Percentiles rank a stretch among this genome's conserved stretches.
phyloP scores from a whole-genome alignment of 495 filamentous ascomycete species.

The Penicillium robsamsonii region DNA sequence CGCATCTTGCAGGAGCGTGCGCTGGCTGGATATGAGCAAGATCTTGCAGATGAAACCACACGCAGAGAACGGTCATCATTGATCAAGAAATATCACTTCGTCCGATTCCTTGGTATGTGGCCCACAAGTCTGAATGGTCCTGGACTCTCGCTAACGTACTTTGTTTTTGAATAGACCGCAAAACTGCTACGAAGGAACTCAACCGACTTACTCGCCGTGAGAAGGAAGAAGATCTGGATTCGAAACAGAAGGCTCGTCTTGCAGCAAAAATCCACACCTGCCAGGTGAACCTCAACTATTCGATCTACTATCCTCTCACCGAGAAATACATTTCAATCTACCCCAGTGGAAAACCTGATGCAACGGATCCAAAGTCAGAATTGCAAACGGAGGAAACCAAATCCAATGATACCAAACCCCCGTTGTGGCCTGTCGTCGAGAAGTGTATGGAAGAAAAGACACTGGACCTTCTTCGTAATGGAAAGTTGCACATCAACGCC shows the following conservation, averaged over 20 bases:
- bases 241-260: constrained; percentile 50
- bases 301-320: constrained; percentile 74
- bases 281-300: constrained; percentile 82
- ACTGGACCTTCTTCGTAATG: constrained; percentile 54
- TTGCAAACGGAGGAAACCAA: constrained; percentile 23
- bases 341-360: constrained; percentile 36
- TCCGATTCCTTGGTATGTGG: constrained; percentile 74
- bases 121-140: constrained; percentile 2
- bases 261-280: constrained; percentile 62
- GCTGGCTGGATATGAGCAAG: constrained; percentile 68
- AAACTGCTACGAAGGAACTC: constrained; percentile 73
- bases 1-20: constrained; percentile 78
- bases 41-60: constrained; percentile 61
- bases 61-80: constrained; percentile 65
- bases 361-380: constrained; percentile 22
- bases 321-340: constrained; percentile 81
- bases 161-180: constrained; percentile 60
- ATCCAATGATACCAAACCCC: constrained; percentile 37
- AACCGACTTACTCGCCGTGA: constrained; percentile 53
- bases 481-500: constrained; percentile 39
- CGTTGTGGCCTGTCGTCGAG: constrained; percentile 70
- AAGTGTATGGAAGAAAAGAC: constrained; percentile 65
- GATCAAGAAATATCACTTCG: constrained; percentile 89
- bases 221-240: constrained; percentile 47
- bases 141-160: constrained; percentile 1